Conservation (phyloP, 106 monocot genomes). For the Dendrobium nobile region DNA sequence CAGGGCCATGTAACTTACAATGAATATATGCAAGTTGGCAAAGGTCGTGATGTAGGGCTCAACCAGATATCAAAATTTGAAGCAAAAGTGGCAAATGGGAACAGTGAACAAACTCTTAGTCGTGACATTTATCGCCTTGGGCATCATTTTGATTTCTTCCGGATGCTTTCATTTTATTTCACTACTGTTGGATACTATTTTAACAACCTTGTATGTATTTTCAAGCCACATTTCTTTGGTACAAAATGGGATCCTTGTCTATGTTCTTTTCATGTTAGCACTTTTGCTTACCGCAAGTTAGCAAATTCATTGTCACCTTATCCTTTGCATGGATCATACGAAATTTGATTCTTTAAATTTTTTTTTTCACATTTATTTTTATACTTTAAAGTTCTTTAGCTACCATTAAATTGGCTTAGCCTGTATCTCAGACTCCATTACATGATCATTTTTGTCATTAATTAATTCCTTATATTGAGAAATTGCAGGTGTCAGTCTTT, state of each 20-base stretch:
- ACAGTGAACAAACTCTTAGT: constrained; percentile 71
- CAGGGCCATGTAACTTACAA: constrained; percentile 54
- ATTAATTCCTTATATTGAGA: not conserved
- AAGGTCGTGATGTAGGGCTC: constrained; percentile 84
- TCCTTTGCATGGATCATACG: not conserved
- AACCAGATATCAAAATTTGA: constrained; percentile 86
- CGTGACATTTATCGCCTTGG: constrained; percentile 71
- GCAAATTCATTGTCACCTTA: not conserved
- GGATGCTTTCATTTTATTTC: constrained; percentile 78
- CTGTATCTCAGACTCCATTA: too few species aligned
- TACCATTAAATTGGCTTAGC: too few species aligned
- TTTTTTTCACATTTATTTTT: too few species aligned
- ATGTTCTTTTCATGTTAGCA: too few species aligned
- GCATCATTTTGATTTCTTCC: constrained; percentile 63
- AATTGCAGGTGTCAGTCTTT: constrained; percentile 58
- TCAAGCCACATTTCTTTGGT: not conserved
- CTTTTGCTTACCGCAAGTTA: not conserved
- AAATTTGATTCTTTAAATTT: not conserved
- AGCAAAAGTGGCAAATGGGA: constrained; percentile 80
- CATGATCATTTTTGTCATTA: too few species aligned
- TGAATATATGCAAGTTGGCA: constrained; percentile 80
- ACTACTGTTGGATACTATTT: constrained; percentile 82
- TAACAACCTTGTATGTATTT: constrained; percentile 50
- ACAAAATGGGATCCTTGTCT: not conserved
- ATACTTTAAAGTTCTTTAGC: too few species aligned